phyloP scores from a whole-genome alignment of 805 yeast species.

The Debaryomyces hansenii region DNA sequence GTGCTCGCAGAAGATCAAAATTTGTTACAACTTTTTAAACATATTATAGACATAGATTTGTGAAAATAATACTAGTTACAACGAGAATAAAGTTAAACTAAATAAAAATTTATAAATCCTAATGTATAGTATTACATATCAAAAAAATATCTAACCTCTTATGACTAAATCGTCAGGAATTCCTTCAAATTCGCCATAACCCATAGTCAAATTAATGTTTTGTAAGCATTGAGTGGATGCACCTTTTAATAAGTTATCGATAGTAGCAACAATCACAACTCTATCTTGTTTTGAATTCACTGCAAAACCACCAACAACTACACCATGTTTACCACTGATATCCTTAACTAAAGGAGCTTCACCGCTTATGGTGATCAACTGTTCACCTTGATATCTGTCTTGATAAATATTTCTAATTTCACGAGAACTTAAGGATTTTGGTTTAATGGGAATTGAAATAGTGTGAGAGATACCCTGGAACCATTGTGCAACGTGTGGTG shows the following conservation, averaged over 20 bases:
- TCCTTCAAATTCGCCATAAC: constrained; percentile 93
- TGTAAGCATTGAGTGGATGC: constrained; percentile 99
- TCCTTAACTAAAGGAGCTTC: constrained; percentile 93
- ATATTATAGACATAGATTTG: not conserved
- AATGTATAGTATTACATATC: not conserved
- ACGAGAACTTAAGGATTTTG: constrained; percentile 65
- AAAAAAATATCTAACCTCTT: constrained; percentile 36
- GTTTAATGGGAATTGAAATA: constrained; percentile 80
- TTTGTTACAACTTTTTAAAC: not conserved
- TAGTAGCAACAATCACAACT: constrained; percentile 91
- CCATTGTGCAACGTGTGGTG: constrained; percentile 99
- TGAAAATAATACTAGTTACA: not conserved
- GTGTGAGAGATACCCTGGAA: constrained; percentile 97
- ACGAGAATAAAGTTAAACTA: not conserved
- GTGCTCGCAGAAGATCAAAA: not conserved
- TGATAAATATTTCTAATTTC: constrained; percentile 84
- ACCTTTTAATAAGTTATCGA: constrained; percentile 94
- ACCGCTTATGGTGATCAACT: constrained; percentile 79
- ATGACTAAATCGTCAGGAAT: constrained; percentile 72
- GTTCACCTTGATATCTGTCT: constrained; percentile 85
- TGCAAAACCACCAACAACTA: constrained; percentile 93
- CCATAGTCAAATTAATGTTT: constrained; percentile 86
- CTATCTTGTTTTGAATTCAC: constrained; percentile 86
- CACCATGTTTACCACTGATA: constrained; percentile 92
- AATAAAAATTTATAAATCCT: not conserved